phyloP scores from a whole-genome alignment of 768 basidiomycete species.

The Inosperma sp. region DNA sequence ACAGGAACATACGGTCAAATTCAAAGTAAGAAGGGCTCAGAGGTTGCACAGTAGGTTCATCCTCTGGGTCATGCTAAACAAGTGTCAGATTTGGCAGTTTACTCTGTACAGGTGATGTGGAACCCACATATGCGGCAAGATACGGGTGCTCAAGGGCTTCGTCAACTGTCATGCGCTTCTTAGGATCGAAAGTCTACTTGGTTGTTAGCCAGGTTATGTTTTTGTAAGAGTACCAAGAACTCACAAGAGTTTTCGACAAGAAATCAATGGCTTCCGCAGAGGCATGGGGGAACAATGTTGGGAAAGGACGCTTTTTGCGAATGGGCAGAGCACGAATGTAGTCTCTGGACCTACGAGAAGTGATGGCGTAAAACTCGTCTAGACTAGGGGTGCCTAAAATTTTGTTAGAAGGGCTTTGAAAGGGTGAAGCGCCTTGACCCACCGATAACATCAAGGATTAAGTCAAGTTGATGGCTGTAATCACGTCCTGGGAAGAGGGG shows the following conservation, averaged over 20 bases:
- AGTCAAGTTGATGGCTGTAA: constrained; percentile 82
- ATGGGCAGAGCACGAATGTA: constrained; percentile 86
- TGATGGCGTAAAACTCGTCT: constrained; percentile 90
- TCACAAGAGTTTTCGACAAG: constrained; percentile 63
- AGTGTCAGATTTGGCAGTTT: constrained; percentile 3
- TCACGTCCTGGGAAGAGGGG: constrained; percentile 86
- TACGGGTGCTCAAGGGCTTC: constrained; percentile 82
- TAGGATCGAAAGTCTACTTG: constrained; percentile 79
- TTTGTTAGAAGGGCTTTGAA: constrained; percentile 10
- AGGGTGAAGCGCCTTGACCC: constrained; percentile 15
- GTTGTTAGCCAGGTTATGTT: too few relatives aligned
- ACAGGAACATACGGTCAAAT: constrained; percentile 63
- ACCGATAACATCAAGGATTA: constrained; percentile 87
- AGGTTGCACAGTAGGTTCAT: constrained; percentile 79
- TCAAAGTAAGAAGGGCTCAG: constrained; percentile 86
- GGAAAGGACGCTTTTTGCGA: constrained; percentile 67
- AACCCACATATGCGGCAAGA: constrained; percentile 65
- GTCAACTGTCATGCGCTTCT: constrained; percentile 77
- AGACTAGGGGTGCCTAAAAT: constrained; percentile 69
- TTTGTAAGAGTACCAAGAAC: too few relatives aligned
- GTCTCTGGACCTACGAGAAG: constrained; percentile 76
- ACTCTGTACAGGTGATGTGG: background rate
- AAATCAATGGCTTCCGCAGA: constrained; percentile 70
- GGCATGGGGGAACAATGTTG: constrained; percentile 72
- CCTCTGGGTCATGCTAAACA: constrained; percentile 75